Conservation (phyloP, 2,329 filamentous ascomycete genomes). For the Sarocladiaceae sp. region DNA sequence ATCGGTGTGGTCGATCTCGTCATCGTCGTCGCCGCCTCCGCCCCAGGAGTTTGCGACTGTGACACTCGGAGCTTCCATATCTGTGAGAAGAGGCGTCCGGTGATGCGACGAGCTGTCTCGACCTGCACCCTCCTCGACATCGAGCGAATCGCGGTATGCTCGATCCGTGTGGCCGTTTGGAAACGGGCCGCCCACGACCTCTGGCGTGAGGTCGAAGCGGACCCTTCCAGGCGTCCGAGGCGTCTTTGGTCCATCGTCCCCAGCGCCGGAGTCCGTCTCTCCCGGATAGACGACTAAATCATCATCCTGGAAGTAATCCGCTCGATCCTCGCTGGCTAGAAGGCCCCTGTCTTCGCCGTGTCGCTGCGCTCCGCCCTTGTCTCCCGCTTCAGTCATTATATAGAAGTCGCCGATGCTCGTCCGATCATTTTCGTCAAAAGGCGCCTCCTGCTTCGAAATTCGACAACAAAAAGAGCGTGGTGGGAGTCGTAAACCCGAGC, state of each 20-base stretch:
- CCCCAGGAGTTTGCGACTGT: constrained; percentile 57
- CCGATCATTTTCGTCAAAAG: constrained; percentile 8
- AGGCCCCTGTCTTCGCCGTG: constrained; percentile 6
- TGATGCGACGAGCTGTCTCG: constrained; percentile 48
- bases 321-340: neutral
- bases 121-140: constrained; percentile 37
- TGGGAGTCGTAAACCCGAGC: neutral
- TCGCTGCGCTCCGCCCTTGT: neutral
- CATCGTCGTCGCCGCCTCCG: constrained; percentile 24
- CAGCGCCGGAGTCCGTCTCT: neutral
- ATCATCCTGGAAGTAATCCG: neutral
- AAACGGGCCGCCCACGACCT: constrained; percentile 28
- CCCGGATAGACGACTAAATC: neutral
- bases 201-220: constrained; percentile 61
- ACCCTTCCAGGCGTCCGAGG: constrained; percentile 62
- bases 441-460: too few relatives aligned
- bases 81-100: constrained; percentile 71
- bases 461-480: neutral
- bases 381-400: constrained; percentile 7
- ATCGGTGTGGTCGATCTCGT: constrained; percentile 32
- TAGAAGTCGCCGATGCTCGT: neutral
- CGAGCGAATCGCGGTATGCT: constrained; percentile 20
- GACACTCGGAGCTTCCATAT: constrained; percentile 76
- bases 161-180: constrained; percentile 15
- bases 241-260: constrained; percentile 19